These are phyloP conservation scores for Fragaria ananassa DNA, from an alignment of 306 rosid species.

Conservation along the genomic window DNA sequence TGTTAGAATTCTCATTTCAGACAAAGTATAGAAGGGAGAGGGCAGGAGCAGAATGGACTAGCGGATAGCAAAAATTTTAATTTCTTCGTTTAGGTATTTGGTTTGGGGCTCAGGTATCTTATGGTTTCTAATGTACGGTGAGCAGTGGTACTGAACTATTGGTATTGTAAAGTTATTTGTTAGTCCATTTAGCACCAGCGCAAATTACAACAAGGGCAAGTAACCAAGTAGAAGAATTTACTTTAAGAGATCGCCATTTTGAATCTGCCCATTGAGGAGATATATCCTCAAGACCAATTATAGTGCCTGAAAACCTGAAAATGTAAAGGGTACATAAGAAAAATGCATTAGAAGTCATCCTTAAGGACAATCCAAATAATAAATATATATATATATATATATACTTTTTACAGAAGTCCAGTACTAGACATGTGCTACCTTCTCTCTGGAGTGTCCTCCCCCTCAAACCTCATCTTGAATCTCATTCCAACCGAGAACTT, in stretches of 20 bases:
- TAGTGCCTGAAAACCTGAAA: slow-evolving; percentile 85
- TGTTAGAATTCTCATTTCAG: slow-evolving; percentile 2
- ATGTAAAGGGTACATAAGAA: slow-evolving; percentile 10
- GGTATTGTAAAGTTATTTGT: background rate
- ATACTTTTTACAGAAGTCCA: background rate
- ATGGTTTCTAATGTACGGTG: background rate
- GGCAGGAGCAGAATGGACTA: background rate
- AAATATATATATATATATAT: background rate
- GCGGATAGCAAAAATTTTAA: background rate
- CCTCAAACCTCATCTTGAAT: slow-evolving; percentile 82
- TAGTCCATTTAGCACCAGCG: background rate
- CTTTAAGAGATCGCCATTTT: slow-evolving; percentile 84
- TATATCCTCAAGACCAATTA: slow-evolving; percentile 72
- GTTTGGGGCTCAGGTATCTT: background rate
- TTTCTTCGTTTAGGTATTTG: background rate
- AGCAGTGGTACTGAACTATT: background rate
- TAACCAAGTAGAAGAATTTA: slow-evolving; percentile 26
- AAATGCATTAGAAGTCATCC: slow-evolving; percentile 16
- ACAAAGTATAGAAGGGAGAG: background rate
- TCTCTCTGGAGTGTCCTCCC: slow-evolving; percentile 86
- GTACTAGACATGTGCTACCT: slow-evolving; percentile 46
- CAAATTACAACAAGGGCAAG: background rate
- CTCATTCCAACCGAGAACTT: slow-evolving; percentile 72
- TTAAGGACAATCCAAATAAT: background rate
- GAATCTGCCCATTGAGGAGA: slow-evolving; percentile 76